Conservation (phyloP, 352 stramenopile genomes). For the Phytopythium aichiense region DNA sequence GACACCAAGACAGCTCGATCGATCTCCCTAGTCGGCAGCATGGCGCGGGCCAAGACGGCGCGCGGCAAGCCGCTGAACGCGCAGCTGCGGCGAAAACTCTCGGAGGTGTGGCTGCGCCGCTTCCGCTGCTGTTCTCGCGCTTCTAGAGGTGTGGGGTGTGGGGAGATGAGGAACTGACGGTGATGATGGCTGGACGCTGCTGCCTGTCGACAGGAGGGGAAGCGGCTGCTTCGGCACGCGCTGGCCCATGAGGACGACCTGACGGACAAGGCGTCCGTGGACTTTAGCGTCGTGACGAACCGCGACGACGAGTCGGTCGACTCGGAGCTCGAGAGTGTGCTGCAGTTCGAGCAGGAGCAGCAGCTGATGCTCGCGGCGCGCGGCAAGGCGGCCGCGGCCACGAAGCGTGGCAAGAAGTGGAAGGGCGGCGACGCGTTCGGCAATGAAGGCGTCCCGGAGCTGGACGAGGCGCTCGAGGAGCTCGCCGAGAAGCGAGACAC, state of each 20-base stretch:
- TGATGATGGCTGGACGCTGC: not conserved
- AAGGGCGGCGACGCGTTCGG: constrained; percentile 30
- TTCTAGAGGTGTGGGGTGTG: not conserved
- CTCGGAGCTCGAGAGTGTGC: constrained; percentile 54
- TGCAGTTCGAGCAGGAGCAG: constrained; percentile 45
- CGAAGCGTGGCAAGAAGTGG: constrained; percentile 29
- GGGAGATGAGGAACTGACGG: not conserved
- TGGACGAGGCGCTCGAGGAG: constrained; percentile 50
- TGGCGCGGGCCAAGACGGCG: not conserved
- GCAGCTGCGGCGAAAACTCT: constrained; percentile 33
- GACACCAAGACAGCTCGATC: too few relatives aligned
- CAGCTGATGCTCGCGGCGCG: not conserved
- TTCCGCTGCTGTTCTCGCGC: not conserved
- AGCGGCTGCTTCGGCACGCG: constrained; percentile 44
- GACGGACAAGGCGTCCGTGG: constrained; percentile 18
- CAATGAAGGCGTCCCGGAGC: constrained; percentile 26
- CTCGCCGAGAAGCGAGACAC: constrained; percentile 62
- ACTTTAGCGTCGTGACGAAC: constrained; percentile 27
- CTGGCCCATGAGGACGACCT: constrained; percentile 27
- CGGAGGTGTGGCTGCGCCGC: constrained; percentile 10
- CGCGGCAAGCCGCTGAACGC: constrained; percentile 17
- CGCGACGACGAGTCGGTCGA: constrained; percentile 41
- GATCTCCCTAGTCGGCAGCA: not conserved
- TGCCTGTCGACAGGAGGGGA: constrained; percentile 29
- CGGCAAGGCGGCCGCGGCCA: constrained; percentile 4